These are phyloP conservation scores for Tricholoma sp. DNA, from an alignment of 768 basidiomycete species.

Conservation along the genomic window DNA sequence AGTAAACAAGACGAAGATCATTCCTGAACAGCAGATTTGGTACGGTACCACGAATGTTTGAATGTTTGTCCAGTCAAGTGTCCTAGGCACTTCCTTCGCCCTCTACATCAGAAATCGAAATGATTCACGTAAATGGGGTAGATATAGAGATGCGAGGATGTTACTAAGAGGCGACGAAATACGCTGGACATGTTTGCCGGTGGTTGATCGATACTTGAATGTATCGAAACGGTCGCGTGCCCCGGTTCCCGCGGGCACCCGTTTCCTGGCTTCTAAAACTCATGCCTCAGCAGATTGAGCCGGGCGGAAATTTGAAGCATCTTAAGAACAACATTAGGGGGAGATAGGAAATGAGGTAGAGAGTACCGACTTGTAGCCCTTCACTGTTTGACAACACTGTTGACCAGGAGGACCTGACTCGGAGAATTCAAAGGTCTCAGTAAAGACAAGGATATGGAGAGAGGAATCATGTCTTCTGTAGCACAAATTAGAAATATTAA, in stretches of 20 bases:
- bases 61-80: no score
- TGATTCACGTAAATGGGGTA: no score
- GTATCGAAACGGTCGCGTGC: no score
- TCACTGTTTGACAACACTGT: background rate
- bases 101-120: no score
- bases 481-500: background rate
- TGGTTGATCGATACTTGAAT: background rate
- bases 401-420: background rate
- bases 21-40: no score
- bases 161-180: no score
- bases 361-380: background rate
- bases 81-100: no score
- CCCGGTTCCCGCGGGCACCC: background rate
- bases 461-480: background rate
- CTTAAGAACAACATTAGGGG: background rate
- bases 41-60: no score
- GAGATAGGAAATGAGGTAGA: background rate
- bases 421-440: background rate
- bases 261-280: background rate
- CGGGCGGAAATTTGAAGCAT: background rate
- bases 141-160: no score
- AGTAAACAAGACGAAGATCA: no score
- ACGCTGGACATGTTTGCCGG: no score
- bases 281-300: background rate
- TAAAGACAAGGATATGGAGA: background rate